phyloP scores from a whole-genome alignment of 2,329 filamentous ascomycete genomes.

The Periconia digitata region DNA sequence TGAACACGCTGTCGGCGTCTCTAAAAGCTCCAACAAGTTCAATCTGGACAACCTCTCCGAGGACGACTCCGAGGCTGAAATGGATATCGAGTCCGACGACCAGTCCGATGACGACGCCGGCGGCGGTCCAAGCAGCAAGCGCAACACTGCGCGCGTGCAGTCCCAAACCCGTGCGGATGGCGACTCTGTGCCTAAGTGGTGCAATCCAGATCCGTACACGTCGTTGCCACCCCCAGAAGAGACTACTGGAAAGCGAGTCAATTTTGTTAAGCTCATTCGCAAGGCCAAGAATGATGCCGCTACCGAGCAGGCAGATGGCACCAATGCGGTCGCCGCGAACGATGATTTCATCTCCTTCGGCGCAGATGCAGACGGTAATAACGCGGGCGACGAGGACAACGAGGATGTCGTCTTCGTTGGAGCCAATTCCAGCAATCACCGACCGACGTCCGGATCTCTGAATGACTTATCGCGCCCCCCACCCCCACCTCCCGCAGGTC shows the following conservation, averaged over 20 bases:
- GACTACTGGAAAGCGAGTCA: slow-evolving; percentile 71
- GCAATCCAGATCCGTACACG: slow-evolving; percentile 93
- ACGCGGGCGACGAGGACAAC: background rate
- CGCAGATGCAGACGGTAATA: slow-evolving; percentile 54
- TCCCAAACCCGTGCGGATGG: slow-evolving; percentile 26
- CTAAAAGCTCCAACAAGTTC: slow-evolving; percentile 45
- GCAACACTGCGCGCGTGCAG: slow-evolving; percentile 27
- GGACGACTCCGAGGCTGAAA: slow-evolving; percentile 39
- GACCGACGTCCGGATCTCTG: background rate
- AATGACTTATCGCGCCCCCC: background rate
- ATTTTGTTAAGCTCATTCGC: slow-evolving; percentile 87
- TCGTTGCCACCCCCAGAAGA: slow-evolving; percentile 80
- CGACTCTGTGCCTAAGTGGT: slow-evolving; percentile 72
- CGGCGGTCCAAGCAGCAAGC: slow-evolving; percentile 18
- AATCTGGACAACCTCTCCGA: slow-evolving; percentile 41
- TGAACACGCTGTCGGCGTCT: slow-evolving; percentile 50
- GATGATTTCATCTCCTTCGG: slow-evolving; percentile 92
- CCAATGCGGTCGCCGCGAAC: slow-evolving; percentile 48
- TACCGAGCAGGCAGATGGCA: slow-evolving; percentile 55
- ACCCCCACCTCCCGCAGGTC: background rate
- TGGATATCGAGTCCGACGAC: slow-evolving; percentile 30
- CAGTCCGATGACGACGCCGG: slow-evolving; percentile 19
- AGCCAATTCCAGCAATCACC: background rate
- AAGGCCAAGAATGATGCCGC: slow-evolving; percentile 72
- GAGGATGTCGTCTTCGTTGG: background rate